phyloP scores from a whole-genome alignment of 768 basidiomycete species.

The Lanmaoa rubissima region DNA sequence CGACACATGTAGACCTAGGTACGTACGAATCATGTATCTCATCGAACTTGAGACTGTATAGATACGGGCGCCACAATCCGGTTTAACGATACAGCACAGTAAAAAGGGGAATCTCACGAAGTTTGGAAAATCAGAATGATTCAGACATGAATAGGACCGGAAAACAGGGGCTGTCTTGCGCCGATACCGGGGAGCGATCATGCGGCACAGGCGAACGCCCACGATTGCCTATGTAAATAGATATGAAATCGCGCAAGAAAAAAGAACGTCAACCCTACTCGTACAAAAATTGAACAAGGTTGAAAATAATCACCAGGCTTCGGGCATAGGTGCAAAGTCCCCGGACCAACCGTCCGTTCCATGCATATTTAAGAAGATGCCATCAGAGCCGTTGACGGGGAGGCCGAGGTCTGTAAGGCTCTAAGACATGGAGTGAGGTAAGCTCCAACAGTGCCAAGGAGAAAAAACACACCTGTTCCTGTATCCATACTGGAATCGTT shows the following conservation, averaged over 20 bases:
- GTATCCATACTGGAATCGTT: conserved; percentile 87
- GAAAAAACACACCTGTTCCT: conserved; percentile 68
- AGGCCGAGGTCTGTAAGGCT: conserved; percentile 86
- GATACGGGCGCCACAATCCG: not conserved
- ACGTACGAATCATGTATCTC: not conserved
- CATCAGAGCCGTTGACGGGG: conserved; percentile 89
- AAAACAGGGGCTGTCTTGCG: not conserved
- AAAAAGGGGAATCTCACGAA: not conserved
- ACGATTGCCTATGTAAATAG: conserved; percentile 21
- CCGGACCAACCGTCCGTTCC: conserved; percentile 73
- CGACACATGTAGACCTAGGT: not conserved
- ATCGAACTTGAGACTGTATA: not conserved
- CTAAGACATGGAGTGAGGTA: conserved; percentile 38
- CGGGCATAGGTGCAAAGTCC: conserved; percentile 74
- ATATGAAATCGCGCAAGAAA: conserved; percentile 17
- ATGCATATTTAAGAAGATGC: conserved; percentile 78
- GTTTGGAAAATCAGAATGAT: not conserved
- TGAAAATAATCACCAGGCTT: conserved; percentile 66
- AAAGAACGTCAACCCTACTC: conserved; percentile 24
- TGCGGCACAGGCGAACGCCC: conserved; percentile 14
- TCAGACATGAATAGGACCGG: not conserved
- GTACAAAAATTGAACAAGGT: conserved; percentile 14
- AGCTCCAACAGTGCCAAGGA: not conserved
- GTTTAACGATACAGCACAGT: conserved; percentile 3
- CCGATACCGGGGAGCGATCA: conserved; percentile 11